Evolutionary conservation across 495 filamentous ascomycete genomes (phyloP).

Genomic region (Neurospora hispaniola): DNA sequence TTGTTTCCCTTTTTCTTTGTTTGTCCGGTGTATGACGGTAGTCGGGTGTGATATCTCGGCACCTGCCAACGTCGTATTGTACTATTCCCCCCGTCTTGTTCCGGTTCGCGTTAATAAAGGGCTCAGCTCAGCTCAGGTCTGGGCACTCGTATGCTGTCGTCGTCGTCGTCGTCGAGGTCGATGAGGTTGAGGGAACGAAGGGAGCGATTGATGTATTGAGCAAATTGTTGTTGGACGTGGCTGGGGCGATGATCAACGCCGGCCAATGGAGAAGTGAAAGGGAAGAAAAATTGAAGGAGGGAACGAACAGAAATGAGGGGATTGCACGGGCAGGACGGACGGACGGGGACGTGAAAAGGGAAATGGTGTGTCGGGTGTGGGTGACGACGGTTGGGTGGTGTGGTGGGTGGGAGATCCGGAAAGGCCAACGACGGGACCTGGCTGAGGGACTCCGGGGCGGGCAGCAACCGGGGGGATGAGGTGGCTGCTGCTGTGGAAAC

Average conservation of each 20-base stretch:
- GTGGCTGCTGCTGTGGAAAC: not conserved
- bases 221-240: slow-evolving; percentile 3
- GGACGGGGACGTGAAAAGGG: not conserved
- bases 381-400: not conserved
- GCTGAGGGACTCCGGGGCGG: not conserved
- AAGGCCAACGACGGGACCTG: not conserved
- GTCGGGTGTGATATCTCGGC: not conserved
- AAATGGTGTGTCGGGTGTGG: not conserved
- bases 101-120: not conserved
- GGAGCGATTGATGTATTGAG: slow-evolving; percentile 1
- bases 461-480: not conserved
- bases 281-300: slow-evolving; percentile 8
- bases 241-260: slow-evolving; percentile 1
- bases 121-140: not conserved
- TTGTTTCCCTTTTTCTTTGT: not conserved
- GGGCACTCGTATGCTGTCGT: slow-evolving; percentile 2
- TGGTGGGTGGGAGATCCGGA: not conserved
- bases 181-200: slow-evolving; percentile 8
- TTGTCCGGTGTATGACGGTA: not conserved
- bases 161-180: slow-evolving; percentile 8
- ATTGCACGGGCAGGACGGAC: not conserved
- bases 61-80: not conserved
- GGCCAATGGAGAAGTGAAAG: slow-evolving; percentile 18
- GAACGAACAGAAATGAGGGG: slow-evolving; percentile 15
- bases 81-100: not conserved